These are phyloP conservation scores for Aegle marmelos DNA, from an alignment of 345 rosid genomes.

Conservation along the genomic window DNA sequence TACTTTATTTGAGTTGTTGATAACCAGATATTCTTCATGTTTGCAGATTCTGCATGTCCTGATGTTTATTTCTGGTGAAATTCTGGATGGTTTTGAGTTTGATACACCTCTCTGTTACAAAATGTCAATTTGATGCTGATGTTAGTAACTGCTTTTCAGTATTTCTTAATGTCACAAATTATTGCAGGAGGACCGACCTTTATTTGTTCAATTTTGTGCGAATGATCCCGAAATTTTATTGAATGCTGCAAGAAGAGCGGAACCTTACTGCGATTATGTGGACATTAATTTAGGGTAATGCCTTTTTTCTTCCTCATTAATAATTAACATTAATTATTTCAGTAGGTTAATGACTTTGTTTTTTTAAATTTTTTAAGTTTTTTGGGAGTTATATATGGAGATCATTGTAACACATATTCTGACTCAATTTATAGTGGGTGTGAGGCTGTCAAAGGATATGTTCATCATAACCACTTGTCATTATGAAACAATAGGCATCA, in stretches of 20 bases:
- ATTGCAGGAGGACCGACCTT: slow-evolving; percentile 90
- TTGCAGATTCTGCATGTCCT: background rate
- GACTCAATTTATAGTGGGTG: background rate
- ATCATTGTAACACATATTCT: background rate
- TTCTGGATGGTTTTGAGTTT: background rate
- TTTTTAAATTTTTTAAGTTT: too few relatives aligned
- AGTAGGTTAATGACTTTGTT: too few relatives aligned
- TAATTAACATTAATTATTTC: background rate
- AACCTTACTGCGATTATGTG: slow-evolving; percentile 79
- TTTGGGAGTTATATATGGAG: too few relatives aligned
- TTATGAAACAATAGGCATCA: background rate
- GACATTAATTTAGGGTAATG: slow-evolving; percentile 91
- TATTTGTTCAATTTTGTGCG: slow-evolving; percentile 95
- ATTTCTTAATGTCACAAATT: background rate
- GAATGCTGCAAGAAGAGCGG: slow-evolving; percentile 81
- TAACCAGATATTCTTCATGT: background rate
- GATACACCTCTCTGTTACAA: background rate
- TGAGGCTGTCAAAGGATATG: background rate
- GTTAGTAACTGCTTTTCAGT: background rate
- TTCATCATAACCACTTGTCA: background rate
- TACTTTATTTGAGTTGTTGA: background rate
- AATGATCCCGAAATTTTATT: slow-evolving; percentile 78
- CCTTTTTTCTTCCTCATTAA: background rate
- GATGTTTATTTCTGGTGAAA: background rate
- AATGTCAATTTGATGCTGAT: background rate